These are phyloP conservation scores for Incumbomyces delicatus DNA, from an alignment of 2,329 filamentous ascomycete genomes.

Conservation along the genomic window DNA sequence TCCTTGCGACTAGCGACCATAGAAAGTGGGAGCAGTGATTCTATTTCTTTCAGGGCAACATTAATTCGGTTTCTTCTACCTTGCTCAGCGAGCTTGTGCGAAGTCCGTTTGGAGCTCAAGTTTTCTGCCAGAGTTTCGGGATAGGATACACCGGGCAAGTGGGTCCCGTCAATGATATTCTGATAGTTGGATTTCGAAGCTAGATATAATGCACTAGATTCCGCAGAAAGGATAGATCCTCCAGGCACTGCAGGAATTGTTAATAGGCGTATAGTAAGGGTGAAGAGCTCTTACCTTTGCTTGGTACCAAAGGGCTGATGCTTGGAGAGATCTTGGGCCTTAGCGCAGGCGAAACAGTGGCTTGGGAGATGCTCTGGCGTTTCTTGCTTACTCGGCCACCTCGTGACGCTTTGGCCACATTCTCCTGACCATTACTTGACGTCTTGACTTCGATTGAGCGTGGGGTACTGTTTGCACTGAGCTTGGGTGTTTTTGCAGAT, in stretches of 20 bases:
- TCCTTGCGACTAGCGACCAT: slow-evolving; percentile 31
- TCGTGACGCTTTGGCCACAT: slow-evolving; percentile 16
- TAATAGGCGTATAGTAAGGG: slow-evolving; percentile 19
- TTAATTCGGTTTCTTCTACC: slow-evolving; percentile 93
- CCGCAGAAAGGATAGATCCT: slow-evolving; percentile 40
- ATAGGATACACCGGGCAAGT: slow-evolving; percentile 80
- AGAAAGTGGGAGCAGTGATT: slow-evolving; percentile 62
- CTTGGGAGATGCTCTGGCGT: slow-evolving; percentile 58
- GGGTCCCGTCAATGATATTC: slow-evolving; percentile 88
- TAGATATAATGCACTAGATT: slow-evolving; percentile 62
- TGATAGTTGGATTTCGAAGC: slow-evolving; percentile 97
- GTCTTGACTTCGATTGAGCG: slow-evolving; percentile 23
- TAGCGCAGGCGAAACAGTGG: slow-evolving; percentile 75
- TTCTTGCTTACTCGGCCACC: slow-evolving; percentile 54
- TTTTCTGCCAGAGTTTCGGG: slow-evolving; percentile 87
- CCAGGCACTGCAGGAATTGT: slow-evolving; percentile 9
- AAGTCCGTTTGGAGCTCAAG: slow-evolving; percentile 89
- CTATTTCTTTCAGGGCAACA: slow-evolving; percentile 82
- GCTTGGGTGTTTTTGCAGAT: slow-evolving; percentile 56
- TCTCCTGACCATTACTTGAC: slow-evolving; percentile 21
- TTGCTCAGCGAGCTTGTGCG: slow-evolving; percentile 96
- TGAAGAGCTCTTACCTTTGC: slow-evolving; percentile 42
- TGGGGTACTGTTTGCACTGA: slow-evolving; percentile 42
- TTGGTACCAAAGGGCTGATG: slow-evolving; percentile 82
- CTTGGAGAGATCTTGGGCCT: slow-evolving; percentile 84